Conservation (phyloP, 176 grass and related monocot species). For the Thinopyrum elongatum region DNA sequence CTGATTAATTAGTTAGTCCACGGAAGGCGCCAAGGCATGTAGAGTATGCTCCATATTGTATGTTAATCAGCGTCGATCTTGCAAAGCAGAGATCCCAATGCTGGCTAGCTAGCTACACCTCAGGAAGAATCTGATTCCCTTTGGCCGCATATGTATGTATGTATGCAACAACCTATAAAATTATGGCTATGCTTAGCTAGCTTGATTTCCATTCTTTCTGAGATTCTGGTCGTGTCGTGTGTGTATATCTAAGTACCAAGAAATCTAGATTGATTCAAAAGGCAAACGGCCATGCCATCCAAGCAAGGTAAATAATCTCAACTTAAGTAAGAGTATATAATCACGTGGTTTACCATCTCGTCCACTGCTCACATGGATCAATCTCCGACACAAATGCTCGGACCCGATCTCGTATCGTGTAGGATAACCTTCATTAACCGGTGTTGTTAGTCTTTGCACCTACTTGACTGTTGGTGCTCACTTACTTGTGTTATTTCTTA, state of each 20-base stretch:
- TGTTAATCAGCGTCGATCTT: conserved; percentile 35
- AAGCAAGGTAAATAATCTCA: neutral
- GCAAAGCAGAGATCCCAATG: conserved; percentile 48
- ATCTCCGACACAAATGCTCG: neutral
- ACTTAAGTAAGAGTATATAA: neutral
- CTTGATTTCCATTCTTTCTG: conserved; percentile 18
- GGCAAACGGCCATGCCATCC: neutral
- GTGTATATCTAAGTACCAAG: neutral
- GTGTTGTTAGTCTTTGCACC: neutral
- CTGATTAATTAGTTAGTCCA: neutral
- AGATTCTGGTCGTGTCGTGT: conserved; percentile 1
- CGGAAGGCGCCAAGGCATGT: conserved; percentile 23
- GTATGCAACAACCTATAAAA: neutral
- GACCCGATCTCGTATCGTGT: neutral
- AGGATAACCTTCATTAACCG: conserved; percentile 28
- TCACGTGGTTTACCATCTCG: neutral
- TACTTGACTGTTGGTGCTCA: neutral
- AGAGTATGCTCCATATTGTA: conserved; percentile 41
- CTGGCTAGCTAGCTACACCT: neutral
- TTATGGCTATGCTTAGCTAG: neutral
- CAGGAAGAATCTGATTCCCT: conserved; percentile 39
- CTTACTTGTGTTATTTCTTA: neutral
- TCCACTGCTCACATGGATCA: neutral
- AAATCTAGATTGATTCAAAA: conserved; percentile 15
- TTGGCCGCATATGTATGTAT: conserved; percentile 8